phyloP scores from a whole-genome alignment of 1,139 yeast species.

The Protomyces lactucae-debilis region DNA sequence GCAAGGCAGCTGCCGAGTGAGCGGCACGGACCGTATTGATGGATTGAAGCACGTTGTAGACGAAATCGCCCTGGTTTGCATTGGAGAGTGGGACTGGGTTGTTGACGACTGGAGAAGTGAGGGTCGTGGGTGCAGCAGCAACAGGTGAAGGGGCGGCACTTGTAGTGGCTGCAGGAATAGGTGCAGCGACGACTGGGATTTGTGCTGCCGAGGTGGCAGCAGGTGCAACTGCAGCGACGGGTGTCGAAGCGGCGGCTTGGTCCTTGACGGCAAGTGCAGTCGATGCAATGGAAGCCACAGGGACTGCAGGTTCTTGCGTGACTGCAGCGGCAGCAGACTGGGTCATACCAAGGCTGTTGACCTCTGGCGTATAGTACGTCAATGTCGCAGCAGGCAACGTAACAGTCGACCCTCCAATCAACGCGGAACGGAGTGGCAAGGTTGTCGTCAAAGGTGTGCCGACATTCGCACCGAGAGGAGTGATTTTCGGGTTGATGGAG shows the following conservation, averaged over 20 bases:
- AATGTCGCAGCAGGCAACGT: conserved; percentile 12
- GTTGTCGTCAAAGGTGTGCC: conserved; percentile 15
- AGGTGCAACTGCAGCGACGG: not conserved
- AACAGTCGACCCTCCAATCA: conserved; percentile 9
- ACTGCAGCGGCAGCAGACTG: not conserved
- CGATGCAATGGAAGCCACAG: not conserved
- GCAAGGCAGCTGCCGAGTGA: conserved; percentile 11
- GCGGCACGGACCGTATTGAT: conserved; percentile 14
- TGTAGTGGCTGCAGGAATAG: conserved; percentile 1
- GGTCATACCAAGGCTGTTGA: not conserved
- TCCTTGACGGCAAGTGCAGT: not conserved
- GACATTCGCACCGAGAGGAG: conserved; percentile 11
- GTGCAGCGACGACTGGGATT: not conserved
- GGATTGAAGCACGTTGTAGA: conserved; percentile 2
- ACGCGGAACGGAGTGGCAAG: conserved; percentile 10
- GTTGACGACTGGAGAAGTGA: not conserved
- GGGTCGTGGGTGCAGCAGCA: not conserved
- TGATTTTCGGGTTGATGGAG: conserved; percentile 7
- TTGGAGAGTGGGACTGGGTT: not conserved
- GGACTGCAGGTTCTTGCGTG: not conserved
- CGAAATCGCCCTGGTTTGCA: conserved; percentile 5
- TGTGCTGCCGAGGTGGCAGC: not conserved
- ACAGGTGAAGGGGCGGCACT: conserved; percentile 1
- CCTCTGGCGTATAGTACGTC: conserved; percentile 19
- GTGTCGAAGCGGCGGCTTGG: not conserved